Evolutionary conservation across 2,329 filamentous ascomycete genomes (phyloP).

Genomic region (Aspergillus tamarii): DNA sequence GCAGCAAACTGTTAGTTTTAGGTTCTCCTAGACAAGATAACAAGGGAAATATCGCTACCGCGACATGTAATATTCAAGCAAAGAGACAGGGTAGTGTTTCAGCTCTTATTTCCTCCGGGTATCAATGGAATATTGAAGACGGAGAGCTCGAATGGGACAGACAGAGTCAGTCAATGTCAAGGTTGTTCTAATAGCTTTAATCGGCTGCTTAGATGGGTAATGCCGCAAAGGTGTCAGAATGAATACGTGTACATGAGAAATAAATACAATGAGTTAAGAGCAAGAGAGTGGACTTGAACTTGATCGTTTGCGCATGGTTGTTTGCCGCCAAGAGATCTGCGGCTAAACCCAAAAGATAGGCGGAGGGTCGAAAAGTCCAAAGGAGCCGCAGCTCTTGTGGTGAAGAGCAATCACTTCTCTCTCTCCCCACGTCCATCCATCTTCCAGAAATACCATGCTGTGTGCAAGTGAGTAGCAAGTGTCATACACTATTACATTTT

Average conservation of each 20-base stretch:
- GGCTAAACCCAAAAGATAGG: constrained; percentile 37
- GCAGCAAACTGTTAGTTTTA: constrained; percentile 14
- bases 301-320: constrained; percentile 2
- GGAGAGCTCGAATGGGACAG: background rate
- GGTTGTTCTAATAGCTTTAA: background rate
- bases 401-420: constrained; percentile 21
- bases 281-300: background rate
- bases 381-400: constrained; percentile 36
- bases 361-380: constrained; percentile 39
- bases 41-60: background rate
- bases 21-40: background rate
- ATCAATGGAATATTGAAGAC: background rate
- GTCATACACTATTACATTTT: constrained; percentile 13
- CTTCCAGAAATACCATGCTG: constrained; percentile 52
- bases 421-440: constrained; percentile 25
- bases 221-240: background rate
- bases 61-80: background rate
- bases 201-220: background rate
- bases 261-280: background rate
- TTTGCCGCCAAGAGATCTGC: constrained; percentile 25
- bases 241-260: background rate
- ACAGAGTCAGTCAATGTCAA: background rate
- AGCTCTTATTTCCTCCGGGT: background rate
- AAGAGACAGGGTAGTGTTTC: background rate
- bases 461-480: constrained; percentile 63